Evolutionary conservation across 1,284 basidiomycete species (phyloP).

Genomic region (Crepidotus sp.): DNA sequence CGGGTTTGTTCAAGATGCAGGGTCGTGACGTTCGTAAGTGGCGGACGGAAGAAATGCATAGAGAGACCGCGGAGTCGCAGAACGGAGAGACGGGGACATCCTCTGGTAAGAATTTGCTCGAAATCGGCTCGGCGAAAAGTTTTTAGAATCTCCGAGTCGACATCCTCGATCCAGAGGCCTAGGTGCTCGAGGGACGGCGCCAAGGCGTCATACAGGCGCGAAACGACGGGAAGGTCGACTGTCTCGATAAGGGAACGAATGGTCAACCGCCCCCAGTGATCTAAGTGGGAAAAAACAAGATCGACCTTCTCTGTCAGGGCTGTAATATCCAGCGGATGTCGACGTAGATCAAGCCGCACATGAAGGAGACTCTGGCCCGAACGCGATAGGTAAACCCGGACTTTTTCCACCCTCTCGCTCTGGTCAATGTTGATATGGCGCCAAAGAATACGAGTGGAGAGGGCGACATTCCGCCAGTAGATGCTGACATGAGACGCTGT

Average conservation of each 20-base stretch:
- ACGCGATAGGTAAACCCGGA: conserved; percentile 28
- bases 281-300: conserved; percentile 24
- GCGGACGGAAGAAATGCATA: conserved; percentile 30
- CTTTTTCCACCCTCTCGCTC: conserved; percentile 19
- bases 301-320: conserved; percentile 22
- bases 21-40: conserved; percentile 28
- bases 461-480: conserved; percentile 30
- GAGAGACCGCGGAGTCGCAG: conserved; percentile 36
- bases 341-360: conserved; percentile 24
- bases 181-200: conserved; percentile 29
- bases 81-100: conserved; percentile 27
- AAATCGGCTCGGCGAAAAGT: conserved; percentile 13
- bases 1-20: conserved; percentile 36
- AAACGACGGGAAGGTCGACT: conserved; percentile 22
- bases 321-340: conserved; percentile 9
- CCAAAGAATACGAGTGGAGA: conserved; percentile 32
- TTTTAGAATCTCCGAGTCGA: conserved; percentile 11
- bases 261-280: conserved; percentile 30
- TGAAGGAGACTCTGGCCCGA: conserved; percentile 26
- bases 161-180: conserved; percentile 27
- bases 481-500: conserved; percentile 30
- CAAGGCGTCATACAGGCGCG: conserved; percentile 20
- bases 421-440: conserved; percentile 26
- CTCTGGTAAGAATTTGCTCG: conserved; percentile 26
- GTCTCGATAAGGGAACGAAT: conserved; percentile 25